phyloP scores from a whole-genome alignment of 2,329 filamentous ascomycete species.

The Pseudocercospora fuligena region DNA sequence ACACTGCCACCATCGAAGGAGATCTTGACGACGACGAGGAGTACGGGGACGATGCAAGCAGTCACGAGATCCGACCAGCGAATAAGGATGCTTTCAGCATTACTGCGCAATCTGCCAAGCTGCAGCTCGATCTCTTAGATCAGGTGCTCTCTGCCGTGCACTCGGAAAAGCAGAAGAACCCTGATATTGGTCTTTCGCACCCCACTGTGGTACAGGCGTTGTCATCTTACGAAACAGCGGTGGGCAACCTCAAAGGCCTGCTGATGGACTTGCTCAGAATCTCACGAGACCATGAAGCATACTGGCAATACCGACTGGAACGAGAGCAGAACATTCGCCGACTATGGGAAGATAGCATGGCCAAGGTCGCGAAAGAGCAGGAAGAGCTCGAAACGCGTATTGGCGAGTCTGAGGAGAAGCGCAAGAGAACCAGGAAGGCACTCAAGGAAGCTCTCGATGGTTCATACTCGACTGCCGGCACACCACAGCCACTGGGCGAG shows the following conservation, averaged over 20 bases:
- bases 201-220: constrained; percentile 76
- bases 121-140: constrained; percentile 89
- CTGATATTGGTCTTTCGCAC: constrained; percentile 75
- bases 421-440: constrained; percentile 85
- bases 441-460: constrained; percentile 81
- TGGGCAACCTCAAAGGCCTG: constrained; percentile 82
- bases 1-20: constrained; percentile 58
- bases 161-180: constrained; percentile 70
- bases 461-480: constrained; percentile 18
- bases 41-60: constrained; percentile 79
- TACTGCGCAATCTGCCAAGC: constrained; percentile 89
- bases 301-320: constrained; percentile 95
- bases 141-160: constrained; percentile 84
- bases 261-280: constrained; percentile 89
- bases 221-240: constrained; percentile 84
- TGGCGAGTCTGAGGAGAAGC: constrained; percentile 87
- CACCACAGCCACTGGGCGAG: constrained; percentile 20
- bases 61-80: constrained; percentile 70
- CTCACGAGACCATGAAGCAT: constrained; percentile 89
- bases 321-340: constrained; percentile 88
- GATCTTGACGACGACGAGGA: constrained; percentile 70
- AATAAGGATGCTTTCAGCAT: constrained; percentile 96
- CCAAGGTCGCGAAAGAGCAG: constrained; percentile 91
- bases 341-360: constrained; percentile 99
- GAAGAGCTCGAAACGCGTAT: constrained; percentile 87